Conservation (phyloP, 2,329 filamentous ascomycete species). For the Pseudogymnoascus sp. region DNA sequence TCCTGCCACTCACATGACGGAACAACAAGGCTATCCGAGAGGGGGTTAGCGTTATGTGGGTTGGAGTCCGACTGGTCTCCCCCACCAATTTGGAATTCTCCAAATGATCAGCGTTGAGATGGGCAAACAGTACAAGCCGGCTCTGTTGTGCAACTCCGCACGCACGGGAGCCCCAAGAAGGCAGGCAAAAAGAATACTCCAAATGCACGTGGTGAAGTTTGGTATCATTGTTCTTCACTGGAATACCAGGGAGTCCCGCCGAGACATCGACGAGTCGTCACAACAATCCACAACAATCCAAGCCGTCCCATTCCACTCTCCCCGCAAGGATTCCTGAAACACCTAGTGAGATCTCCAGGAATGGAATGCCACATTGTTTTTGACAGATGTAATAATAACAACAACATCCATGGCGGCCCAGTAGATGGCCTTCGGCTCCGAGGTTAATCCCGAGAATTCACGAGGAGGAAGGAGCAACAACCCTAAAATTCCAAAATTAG, state of each 20-base stretch:
- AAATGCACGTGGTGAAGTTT: not conserved
- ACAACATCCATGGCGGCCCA: not conserved
- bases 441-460: not conserved
- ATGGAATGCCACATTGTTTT: not conserved
- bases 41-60: not conserved
- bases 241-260: not conserved
- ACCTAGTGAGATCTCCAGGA: not conserved
- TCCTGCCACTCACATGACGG: not conserved
- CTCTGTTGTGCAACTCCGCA: not conserved
- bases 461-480: not conserved
- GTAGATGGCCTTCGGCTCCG: not conserved
- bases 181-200: not conserved
- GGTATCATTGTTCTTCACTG: not conserved
- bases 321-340: not conserved
- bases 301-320: not conserved
- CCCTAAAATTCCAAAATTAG: not conserved
- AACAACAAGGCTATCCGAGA: not conserved
- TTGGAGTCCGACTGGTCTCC: not conserved
- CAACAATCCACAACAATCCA: not conserved
- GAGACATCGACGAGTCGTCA: not conserved
- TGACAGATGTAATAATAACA: conserved; percentile 1
- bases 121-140: not conserved
- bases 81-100: not conserved
- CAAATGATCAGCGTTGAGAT: not conserved
- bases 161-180: not conserved